Evolutionary conservation across 2,329 filamentous ascomycete genomes (phyloP), one percentile per base, ranked within the genome.

Genomic region (Gaeumannomyces tritici): DNA sequence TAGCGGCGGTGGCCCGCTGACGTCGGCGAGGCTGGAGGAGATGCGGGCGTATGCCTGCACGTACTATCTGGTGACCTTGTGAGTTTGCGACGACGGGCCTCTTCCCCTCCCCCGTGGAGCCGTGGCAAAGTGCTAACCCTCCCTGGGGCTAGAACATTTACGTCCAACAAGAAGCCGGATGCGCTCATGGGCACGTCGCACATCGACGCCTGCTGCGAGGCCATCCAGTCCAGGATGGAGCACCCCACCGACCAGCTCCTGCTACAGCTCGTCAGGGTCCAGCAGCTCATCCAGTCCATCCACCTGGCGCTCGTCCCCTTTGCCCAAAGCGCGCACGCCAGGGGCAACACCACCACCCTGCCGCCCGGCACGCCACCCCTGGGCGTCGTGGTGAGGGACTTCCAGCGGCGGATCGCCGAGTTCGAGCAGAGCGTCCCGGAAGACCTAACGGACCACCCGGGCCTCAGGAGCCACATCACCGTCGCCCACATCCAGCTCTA

Each of bases 11-110:
- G 8, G 28, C 33, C n/a, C 59, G 61, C 60, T 26, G 27, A 33
- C 64, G 35, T 33, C 65, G 0, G 61, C 51, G 13, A 33, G 31
- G 5, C 61, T 68, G 4, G 78, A 82, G 62, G 69, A 75, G 57
- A 75, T 81, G 70, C 73, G 80, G 57, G 78, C 79, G 0, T 81
- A 79, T 67, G 74, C 75, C 0, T 80, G 79, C 2, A 78, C 77
- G 4, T 83, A 80, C 63, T 83, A 82, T 62, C 66, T 82, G 4
- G 78, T 80, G 33, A 79, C 79, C 8, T 66, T 79, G 79, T 81
- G 64, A 67, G 77, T n/a, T n/a, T 71, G 31, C 4, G 42, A 51
- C 12, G 1, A 2, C 21, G 3, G 5, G 31, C 31, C 12, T 4
- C 42, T n/a, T 51, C 6, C 27, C 7, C 15, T 0, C 42, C 21